Evolutionary conservation across 176 grass and related monocot species (phyloP), one percentile per base, ranked within the genome.

Genomic region (Oryza nivara): DNA sequence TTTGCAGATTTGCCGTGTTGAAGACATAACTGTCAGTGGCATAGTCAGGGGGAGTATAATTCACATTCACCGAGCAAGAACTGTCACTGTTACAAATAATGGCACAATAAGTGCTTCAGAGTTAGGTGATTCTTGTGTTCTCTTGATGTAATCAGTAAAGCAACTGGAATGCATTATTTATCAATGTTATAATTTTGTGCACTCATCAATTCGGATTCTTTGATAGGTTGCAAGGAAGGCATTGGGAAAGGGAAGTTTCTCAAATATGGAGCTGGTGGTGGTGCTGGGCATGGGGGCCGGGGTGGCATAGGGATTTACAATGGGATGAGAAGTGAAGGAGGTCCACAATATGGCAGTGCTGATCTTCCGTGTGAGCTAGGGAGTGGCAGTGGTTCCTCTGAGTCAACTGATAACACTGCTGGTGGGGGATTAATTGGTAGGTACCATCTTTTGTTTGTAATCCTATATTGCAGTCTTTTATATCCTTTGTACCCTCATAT

Each of bases 311-410:
- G 96, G 52, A 88, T 92, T 90, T 98, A 96, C 71, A 94, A 98
- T 78, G 96, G 91, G 65, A 77, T 92, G 84, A 82, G 1, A 76
- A 89, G 92, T 87, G 84, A 88, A 46, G 96, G 96, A 65, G 96
- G 96, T 63, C 70, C 45, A 82, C 47, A 30, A 75, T 98, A 98
- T 78, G 96, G 93, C 61, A 87, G 90, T 89, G 80, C 93, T 67
- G 88, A 96, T 89, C 96, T 98, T 83, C 96, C 96, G 63, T 98
- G 96, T 80, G 96, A 98, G 86, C 91, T 96, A 81, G 96, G 96
- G 75, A 98, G 96, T 85, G 96, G 96, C 49, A 95, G 86, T 77
- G 88, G 91, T 85, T 92, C 92, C 83, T 69, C 82, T 28, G 92
- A 87, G 48, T 86, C 86, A 86, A 35, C 40, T 9, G 91, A 94